Base-by-base conservation (phyloP, 805 yeast genomes). In the Suhomyces pyralidae region DNA sequence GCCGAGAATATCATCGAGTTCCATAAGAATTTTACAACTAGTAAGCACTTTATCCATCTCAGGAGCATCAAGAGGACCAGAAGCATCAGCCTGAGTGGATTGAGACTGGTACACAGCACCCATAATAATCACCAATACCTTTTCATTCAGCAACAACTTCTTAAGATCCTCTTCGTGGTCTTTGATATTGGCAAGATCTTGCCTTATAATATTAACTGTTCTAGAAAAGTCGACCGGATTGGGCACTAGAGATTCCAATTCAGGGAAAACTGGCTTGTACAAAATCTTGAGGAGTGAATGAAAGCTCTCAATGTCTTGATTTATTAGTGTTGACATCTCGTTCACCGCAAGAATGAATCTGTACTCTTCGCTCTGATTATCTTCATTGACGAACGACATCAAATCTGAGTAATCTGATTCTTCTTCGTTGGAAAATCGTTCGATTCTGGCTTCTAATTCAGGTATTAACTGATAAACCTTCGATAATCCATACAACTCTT, bases 91-190 rank as follows among this genome's bases (percentile, higher is more conserved):
- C 1, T 67, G 49, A 5, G 73, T 69, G 3, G 58, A 61, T 0
- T 60, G 56, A 43, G 70, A 68, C 34, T 83, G 82, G 34, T 82
- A 80, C 22, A 79, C 62, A 0, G 87, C 83, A 0, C 96, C 81
- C 86, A 92, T 88, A 1, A 86, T 81, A 7, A 91, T 67, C 3
- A 89, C 86, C 60, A 91, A 74, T 0, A 84, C 70, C 58, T 87
- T 87, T 46, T 90, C 96, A 51, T 80, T 81, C 3, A 83, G 69
- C 7, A 89, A 59, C 38, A 81, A 69, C 2, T 57, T 59, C 55
- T 73, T 62, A 56, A 84, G 61, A n/a, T 68, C 61, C 0, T 66
- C 51, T 46, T 74, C 78, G 47, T 67, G 62, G 40, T 62, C 52
- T 44, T 64, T 52, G 36, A 69, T 68, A 4, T 62, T 53, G 0